Evolutionary conservation across 805 yeast genomes (phyloP).

Genomic region (Lipomyces mesembrius): DNA sequence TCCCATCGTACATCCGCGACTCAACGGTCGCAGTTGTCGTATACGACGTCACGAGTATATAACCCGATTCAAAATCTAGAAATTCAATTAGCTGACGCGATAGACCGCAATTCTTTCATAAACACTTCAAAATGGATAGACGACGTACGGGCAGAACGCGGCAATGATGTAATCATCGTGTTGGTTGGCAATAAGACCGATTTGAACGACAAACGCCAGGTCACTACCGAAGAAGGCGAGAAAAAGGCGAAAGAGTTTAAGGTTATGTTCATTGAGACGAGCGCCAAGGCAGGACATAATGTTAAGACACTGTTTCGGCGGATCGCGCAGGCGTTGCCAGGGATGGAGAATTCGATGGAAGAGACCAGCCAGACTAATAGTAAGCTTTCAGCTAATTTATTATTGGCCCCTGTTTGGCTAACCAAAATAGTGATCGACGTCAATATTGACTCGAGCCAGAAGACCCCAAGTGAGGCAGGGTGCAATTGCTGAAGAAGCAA

Average conservation of each 20-base stretch:
- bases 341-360: conserved; percentile 54
- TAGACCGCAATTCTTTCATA: conserved; percentile 68
- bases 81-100: conserved; percentile 63
- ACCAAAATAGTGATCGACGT: conserved; percentile 34
- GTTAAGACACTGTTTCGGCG: conserved; percentile 87
- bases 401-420: background rate
- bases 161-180: conserved; percentile 83
- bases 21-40: conserved; percentile 97
- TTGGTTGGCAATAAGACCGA: conserved; percentile 94
- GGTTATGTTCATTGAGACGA: conserved; percentile 86
- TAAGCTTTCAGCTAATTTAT: conserved; percentile 5
- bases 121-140: conserved; percentile 90
- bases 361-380: conserved; percentile 34
- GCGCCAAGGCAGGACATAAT: conserved; percentile 93
- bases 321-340: conserved; percentile 90
- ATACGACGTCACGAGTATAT: conserved; percentile 83
- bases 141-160: conserved; percentile 92
- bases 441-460: conserved; percentile 34
- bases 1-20: conserved; percentile 94
- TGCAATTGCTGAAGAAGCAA: conserved; percentile 21
- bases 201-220: conserved; percentile 79
- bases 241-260: conserved; percentile 71
- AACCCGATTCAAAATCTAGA: conserved; percentile 70
- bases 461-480: conserved; percentile 22
- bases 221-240: conserved; percentile 88